Base-by-base conservation (phyloP, 1,284 basidiomycete species). In the Trametes hirsuta region DNA sequence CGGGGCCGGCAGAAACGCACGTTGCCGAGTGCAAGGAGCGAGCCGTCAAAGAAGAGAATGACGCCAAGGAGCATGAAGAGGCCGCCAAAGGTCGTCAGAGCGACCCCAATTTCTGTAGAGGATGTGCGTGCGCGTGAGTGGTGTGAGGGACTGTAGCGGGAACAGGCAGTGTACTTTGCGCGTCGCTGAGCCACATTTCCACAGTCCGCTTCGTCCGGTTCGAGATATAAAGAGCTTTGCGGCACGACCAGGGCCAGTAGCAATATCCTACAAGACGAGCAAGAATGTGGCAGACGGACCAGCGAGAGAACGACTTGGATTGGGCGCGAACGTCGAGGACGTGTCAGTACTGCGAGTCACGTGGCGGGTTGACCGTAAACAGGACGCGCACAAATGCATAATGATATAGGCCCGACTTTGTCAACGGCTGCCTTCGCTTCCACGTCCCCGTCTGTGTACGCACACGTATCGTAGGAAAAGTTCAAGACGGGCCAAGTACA, bases 11-110 rank as follows among this genome's bases (percentile, higher is more conserved):
- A 4, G 53, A 37, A 45, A 75, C 84, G 68, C 74, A 95, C 94
- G 74, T 99, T 99, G 70, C 97, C 97, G 14, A 99, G 86, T 21
- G 97, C 97, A 44, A 99, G 84, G 10, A 99, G 82, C n/a, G 96
- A 93, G 49, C 94, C 94, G 77, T 99, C 97, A 67, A 99, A 99
- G 81, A 99, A 92, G 63, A 99, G 85, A 78, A 99, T 84, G 53
- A 98, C 87, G 47, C 97, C 97, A 46, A 99, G 83, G 70, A 98
- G 82, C 88, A 98, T 95, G 84, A 99, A 99, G 65, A 98, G 82
- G 44, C 86, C 88, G 61, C 97, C 97, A 69, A 98, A 97, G n/a
- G 97, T 95, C 52, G 97, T 98, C 67, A 99, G 86, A 53, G 94
- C 97, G 53, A 98, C 96, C 65, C 94, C 95, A 68, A 97, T 96